Base-by-base conservation (phyloP, 768 basidiomycete species). In the Podaxis pistillaris region DNA sequence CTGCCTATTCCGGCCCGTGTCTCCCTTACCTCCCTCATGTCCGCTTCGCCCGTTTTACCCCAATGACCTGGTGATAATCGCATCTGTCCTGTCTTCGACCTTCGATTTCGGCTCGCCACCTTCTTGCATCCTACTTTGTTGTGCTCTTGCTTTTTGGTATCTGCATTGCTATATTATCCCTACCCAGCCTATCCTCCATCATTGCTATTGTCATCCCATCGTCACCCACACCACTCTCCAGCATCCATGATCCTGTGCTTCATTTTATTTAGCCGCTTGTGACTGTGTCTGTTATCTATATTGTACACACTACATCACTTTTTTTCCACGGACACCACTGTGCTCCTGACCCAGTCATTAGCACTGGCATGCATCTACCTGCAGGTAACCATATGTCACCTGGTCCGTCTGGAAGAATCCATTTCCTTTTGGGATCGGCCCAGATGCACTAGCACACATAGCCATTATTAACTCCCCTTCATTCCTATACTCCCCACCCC, bases 351-450 rank as follows among this genome's bases (percentile, higher is more conserved):
- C 19, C 37, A 2, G 28, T 62, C 52, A 55, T 44, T 36, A 51
- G 22, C 44, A 46, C 19, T 36, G 46, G 61, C 61, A 62, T 40
- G 54, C 55, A 49, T 40, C 61, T 62, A 41, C 61, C 61, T 62
- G 61, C 54, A 62, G 54, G 61, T 56, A 56, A 40, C 36, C 54
- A 37, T 62, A 56, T 56, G 54, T 50, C 61, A 56, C 46, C 36
- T 56, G 44, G 30, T 38, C 41, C 15, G 30, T 33, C 55, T 56
- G 41, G 51, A 60, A 52, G 59, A 60, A 60, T 50, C 47, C 36
- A 49, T 56, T 62, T 55, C 61, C 61, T 56, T 56, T 37, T 56
- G 55, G 55, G 61, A 38, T 62, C 19, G 38, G 51, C 30, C 30
- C 41, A 55, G 60, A 33, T 54, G 60, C 41, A 54, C 51, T 62